Conservation (phyloP, 1,284 basidiomycete genomes). For the Leccinum subrobustum region DNA sequence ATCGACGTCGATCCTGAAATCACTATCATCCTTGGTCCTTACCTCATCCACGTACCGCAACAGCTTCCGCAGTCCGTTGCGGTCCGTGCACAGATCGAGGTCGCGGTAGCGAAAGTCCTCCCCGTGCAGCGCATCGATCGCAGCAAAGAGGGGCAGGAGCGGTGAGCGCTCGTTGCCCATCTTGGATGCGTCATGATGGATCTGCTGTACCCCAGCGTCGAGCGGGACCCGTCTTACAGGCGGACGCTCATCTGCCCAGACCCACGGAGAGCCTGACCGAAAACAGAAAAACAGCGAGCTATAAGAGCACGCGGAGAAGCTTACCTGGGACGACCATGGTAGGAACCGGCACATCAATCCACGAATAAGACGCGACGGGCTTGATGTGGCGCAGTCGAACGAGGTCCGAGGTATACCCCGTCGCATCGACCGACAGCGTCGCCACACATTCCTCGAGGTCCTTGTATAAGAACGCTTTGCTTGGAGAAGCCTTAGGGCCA, state of each 20-base stretch:
- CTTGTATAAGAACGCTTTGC: constrained; percentile 20
- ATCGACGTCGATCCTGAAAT: constrained; percentile 40
- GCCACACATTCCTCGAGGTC: constrained; percentile 24
- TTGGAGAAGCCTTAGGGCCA: background rate
- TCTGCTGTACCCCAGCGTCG: constrained; percentile 28
- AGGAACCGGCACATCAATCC: constrained; percentile 31
- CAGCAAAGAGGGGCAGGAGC: constrained; percentile 35
- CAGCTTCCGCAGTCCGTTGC: constrained; percentile 39
- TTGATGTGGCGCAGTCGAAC: constrained; percentile 27
- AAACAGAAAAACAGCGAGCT: background rate
- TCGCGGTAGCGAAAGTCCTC: constrained; percentile 28
- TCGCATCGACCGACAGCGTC: constrained; percentile 17
- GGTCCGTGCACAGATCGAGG: constrained; percentile 37
- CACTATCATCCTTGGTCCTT: constrained; percentile 9
- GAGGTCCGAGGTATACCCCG: constrained; percentile 15
- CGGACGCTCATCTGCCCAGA: constrained; percentile 29
- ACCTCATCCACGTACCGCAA: constrained; percentile 29
- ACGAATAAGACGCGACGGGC: constrained; percentile 35
- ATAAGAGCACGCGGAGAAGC: constrained; percentile 14
- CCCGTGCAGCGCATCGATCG: constrained; percentile 34
- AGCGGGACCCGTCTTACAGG: constrained; percentile 25
- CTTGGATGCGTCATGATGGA: constrained; percentile 35
- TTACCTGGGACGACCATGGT: constrained; percentile 35
- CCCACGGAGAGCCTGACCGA: constrained; percentile 29
- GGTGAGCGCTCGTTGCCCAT: constrained; percentile 32